These are phyloP conservation scores for Russula brevipes DNA, from an alignment of 768 basidiomycete species.

Conservation along the genomic window DNA sequence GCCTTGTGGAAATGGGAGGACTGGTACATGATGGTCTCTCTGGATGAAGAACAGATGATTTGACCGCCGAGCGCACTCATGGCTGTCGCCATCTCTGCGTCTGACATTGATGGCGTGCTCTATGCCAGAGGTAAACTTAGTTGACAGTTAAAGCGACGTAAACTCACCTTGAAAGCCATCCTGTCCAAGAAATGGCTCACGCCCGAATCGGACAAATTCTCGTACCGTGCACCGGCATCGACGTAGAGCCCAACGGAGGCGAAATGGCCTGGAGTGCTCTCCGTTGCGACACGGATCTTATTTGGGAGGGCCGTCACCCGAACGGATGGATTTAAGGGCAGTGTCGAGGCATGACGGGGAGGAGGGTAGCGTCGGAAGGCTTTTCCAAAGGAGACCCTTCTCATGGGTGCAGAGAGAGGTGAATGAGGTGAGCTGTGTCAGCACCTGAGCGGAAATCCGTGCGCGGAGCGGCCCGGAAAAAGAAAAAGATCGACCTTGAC, in stretches of 20 bases:
- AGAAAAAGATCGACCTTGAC: not conserved
- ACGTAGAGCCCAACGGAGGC: conserved; percentile 90
- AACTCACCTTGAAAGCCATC: conserved; percentile 89
- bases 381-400: conserved; percentile 14
- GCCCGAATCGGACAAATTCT: conserved; percentile 64
- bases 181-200: conserved; percentile 90
- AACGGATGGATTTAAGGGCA: conserved; percentile 34
- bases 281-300: conserved; percentile 87
- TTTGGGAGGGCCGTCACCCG: conserved; percentile 85
- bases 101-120: conserved; percentile 69
- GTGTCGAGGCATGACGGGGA: conserved; percentile 18
- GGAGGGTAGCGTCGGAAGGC: conserved; percentile 15
- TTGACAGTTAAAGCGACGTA: not conserved
- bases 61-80: conserved; percentile 86
- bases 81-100: conserved; percentile 71
- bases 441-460: not conserved
- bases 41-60: conserved; percentile 83
- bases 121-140: conserved; percentile 31
- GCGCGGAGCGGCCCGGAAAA: not conserved
- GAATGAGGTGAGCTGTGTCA: not conserved
- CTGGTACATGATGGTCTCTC: conserved; percentile 97
- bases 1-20: conserved; percentile 86
- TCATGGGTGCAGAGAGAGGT: conserved; percentile 7
- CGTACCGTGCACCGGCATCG: conserved; percentile 91
- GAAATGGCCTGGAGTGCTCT: conserved; percentile 88